These are phyloP conservation scores for Vaccinium macrocarpon DNA, from an alignment of 148 eudicot genomes.

Conservation along the genomic window DNA sequence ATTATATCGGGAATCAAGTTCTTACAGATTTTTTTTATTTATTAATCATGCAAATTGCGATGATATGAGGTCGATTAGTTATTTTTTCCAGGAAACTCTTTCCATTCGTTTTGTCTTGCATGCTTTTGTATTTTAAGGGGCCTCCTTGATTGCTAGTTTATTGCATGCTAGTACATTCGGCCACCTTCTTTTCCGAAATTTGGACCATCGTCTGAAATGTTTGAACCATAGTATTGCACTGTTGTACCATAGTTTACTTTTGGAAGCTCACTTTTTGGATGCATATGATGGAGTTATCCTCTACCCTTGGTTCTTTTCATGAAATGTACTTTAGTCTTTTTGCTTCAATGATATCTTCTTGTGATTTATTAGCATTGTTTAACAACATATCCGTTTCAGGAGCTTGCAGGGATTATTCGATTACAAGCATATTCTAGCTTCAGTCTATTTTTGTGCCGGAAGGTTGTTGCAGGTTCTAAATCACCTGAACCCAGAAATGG, in stretches of 20 bases:
- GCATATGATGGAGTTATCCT: neutral
- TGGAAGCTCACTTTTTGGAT: neutral
- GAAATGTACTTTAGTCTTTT: neutral
- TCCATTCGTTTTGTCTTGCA: neutral
- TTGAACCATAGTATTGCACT: neutral
- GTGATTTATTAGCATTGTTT: conserved; percentile 16
- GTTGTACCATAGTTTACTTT: neutral
- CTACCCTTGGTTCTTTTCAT: neutral
- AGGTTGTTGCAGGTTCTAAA: conserved; percentile 82
- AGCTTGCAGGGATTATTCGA: conserved; percentile 85
- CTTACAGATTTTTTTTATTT: neutral
- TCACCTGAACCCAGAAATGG: conserved; percentile 87
- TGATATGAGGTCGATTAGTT: neutral
- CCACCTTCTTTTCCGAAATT: neutral
- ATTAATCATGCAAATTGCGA: neutral
- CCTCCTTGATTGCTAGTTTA: conserved; percentile 9
- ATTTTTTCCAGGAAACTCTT: neutral
- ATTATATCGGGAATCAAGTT: neutral
- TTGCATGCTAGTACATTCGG: neutral
- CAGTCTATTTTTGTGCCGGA: conserved; percentile 87
- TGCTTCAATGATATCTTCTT: neutral
- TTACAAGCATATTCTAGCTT: conserved; percentile 82
- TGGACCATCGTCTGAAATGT: neutral
- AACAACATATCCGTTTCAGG: conserved; percentile 46
- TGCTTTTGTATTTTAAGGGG: neutral